Evolutionary conservation across 768 basidiomycete genomes (phyloP).

Genomic region (Pisolithus albus): DNA sequence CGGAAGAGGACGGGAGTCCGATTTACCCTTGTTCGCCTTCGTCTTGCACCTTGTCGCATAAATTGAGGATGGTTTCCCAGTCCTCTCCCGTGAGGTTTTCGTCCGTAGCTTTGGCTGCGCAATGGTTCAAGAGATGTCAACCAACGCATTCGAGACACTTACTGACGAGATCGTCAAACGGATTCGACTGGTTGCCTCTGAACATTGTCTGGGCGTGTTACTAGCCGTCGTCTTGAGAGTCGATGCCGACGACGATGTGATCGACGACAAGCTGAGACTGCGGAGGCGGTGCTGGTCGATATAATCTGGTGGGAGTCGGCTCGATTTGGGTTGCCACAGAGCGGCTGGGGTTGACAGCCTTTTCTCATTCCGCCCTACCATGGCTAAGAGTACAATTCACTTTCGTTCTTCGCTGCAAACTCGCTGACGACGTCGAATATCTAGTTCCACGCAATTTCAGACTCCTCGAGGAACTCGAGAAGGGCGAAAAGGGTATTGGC

Average conservation of each 20-base stretch:
- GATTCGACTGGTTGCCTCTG: conserved; percentile 55
- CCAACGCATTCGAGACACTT: conserved; percentile 26
- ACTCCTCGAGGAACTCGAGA: conserved; percentile 96
- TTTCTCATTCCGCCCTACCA: conserved; percentile 14
- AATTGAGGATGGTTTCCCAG: conserved; percentile 89
- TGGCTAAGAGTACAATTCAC: conserved; percentile 46
- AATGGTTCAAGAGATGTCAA: neutral
- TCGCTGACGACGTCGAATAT: conserved; percentile 1
- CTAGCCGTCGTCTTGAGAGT: conserved; percentile 11
- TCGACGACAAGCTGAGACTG: conserved; percentile 11
- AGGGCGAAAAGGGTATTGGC: conserved; percentile 99
- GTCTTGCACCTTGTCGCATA: conserved; percentile 95
- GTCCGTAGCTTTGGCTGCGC: conserved; percentile 90
- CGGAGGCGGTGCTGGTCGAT: conserved; percentile 24
- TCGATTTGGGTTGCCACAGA: neutral
- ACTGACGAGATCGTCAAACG: conserved; percentile 93
- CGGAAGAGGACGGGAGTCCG: neutral
- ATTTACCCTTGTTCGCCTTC: conserved; percentile 81
- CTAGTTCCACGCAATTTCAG: conserved; percentile 95
- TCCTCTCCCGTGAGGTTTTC: conserved; percentile 93
- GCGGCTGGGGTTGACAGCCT: no score
- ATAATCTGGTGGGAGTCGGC: neutral
- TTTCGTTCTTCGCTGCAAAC: neutral
- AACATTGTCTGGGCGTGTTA: conserved; percentile 47
- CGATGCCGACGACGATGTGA: conserved; percentile 1